These are phyloP conservation scores for Wickerhamiella cacticola DNA, from an alignment of 805 yeast genomes.

Conservation along the genomic window DNA sequence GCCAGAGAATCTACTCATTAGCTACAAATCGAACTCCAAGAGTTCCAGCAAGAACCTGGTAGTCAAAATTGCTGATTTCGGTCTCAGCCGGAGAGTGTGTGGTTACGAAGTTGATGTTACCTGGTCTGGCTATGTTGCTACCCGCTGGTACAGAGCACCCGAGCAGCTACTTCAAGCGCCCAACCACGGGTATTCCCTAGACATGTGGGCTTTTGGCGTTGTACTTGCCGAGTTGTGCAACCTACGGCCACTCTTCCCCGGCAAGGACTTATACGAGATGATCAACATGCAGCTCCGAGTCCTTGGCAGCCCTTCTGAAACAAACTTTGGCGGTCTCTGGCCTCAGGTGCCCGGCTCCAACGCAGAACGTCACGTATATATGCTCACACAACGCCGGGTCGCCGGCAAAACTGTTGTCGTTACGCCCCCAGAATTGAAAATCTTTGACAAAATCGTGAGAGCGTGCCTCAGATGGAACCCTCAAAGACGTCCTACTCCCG, in stretches of 20 bases:
- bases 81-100: constrained; percentile 59
- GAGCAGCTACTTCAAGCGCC: constrained; percentile 43
- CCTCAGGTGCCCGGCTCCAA: neutral
- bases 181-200: constrained; percentile 70
- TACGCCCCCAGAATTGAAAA: neutral
- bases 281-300: constrained; percentile 51
- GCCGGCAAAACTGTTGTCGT: neutral
- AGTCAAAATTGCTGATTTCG: constrained; percentile 89
- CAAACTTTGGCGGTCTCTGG: constrained; percentile 3
- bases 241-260: constrained; percentile 74
- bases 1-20: constrained; percentile 80
- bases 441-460: constrained; percentile 1
- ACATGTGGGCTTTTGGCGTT: constrained; percentile 87
- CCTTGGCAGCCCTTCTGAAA: constrained; percentile 54
- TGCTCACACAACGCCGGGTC: neutral
- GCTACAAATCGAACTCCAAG: constrained; percentile 38
- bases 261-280: constrained; percentile 68
- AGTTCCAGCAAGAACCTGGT: constrained; percentile 31
- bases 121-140: constrained; percentile 81
- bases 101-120: constrained; percentile 39
- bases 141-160: constrained; percentile 95
- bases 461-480: constrained; percentile 9
- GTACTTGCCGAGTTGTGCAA: constrained; percentile 78
- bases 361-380: neutral
- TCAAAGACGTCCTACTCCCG: constrained; percentile 5